Evolutionary conservation across 495 filamentous ascomycete genomes (phyloP), one percentile per base, ranked within the genome.

Genomic region (Penicillium cosmopolitanum): DNA sequence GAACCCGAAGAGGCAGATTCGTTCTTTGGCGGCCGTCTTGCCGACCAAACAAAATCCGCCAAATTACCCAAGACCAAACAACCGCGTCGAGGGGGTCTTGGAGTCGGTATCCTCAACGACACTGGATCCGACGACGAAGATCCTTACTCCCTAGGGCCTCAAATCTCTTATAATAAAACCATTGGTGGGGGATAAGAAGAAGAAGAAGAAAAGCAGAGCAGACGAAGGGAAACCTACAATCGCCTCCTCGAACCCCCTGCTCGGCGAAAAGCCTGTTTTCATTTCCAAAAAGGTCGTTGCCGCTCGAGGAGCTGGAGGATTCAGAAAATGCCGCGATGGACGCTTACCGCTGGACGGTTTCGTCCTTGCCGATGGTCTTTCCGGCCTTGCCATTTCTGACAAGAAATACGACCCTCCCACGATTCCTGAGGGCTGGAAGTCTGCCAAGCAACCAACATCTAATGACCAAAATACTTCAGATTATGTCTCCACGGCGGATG

Each of bases 101-200:
- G 95, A 0, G 89, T 96, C 13, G 95, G 95, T 3, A 78, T 97
- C 19, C 73, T 98, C 52, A 98, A 98, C 66, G 95, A 98, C 59
- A 96, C 87, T 16, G 94, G 92, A 4, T 97, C 95, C n/a, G 95
- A 98, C 65, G 93, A 98, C 55, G 95, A 97, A 67, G 96, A 98
- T 66, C 90, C 91, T 0, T 98, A 97, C 74, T 90, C 91, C 47
- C 84, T 98, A 19, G 93, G 95, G 0, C 95, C 95, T 8, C 86
- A 86, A 66, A 93, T 96, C 68, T 91, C 89, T n/a, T 97, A 96
- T 71, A 96, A 91, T 64, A 81, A 86, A 50, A 82, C 86, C 4
- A 87, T 98, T 67, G 93, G 91, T 28, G 89, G 89, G 89, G 4
- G 89, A 93, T 51, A 96, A 92, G 70, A 94, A 92, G 78, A 90